Percentiles rank a stretch among this genome's conserved stretches.
Evolutionary conservation across 202 grass and related monocot genomes (phyloP).

Genomic region (Elaeis oleifera): DNA sequence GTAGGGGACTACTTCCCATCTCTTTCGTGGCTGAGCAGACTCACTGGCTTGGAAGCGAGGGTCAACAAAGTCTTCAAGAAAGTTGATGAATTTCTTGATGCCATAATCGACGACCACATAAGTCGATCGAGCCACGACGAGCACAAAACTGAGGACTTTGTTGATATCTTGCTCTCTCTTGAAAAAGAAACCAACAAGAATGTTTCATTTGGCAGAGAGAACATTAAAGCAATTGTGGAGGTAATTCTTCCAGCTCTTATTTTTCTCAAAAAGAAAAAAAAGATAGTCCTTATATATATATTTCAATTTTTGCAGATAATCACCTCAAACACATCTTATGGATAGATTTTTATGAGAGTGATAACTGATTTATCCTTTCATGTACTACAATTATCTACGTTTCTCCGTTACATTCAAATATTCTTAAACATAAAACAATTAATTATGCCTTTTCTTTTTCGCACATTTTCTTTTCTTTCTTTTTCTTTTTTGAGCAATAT

Average conservation of each 20-base stretch:
- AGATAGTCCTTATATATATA: too few species aligned
- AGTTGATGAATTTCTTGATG: neutral
- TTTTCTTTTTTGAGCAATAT: too few species aligned
- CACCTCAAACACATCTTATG: too few species aligned
- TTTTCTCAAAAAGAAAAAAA: too few species aligned
- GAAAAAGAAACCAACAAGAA: neutral
- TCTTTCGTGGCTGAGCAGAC: neutral
- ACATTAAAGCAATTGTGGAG: constrained; percentile 1
- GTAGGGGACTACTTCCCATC: constrained; percentile 5
- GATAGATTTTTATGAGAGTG: too few species aligned
- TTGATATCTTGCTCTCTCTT: constrained; percentile 3
- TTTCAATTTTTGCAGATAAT: too few species aligned
- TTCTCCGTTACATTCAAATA: too few species aligned
- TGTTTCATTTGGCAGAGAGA: neutral
- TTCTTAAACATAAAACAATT: too few species aligned
- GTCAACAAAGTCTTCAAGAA: neutral
- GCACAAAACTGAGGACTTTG: neutral
- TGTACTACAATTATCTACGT: too few species aligned
- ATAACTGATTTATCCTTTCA: too few species aligned
- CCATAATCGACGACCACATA: neutral
- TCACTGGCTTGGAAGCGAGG: neutral
- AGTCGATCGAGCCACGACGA: neutral
- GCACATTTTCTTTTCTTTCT: too few species aligned
- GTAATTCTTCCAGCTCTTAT: neutral
- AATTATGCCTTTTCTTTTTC: too few species aligned